Evolutionary conservation across 495 filamentous ascomycete genomes (phyloP), one percentile per base, ranked within the genome.

Genomic region (Neurospora sublineolata): DNA sequence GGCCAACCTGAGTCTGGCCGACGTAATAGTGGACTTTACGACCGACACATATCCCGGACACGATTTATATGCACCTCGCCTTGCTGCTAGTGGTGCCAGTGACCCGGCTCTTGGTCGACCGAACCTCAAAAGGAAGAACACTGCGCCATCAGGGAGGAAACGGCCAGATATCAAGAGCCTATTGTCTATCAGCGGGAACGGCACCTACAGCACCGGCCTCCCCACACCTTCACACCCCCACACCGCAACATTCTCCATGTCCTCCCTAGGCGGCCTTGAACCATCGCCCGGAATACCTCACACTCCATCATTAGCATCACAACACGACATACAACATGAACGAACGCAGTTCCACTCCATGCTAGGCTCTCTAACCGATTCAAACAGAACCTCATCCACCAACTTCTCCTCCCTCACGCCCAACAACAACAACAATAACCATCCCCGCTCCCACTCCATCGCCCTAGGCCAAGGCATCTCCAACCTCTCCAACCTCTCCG

Each of bases 1-100:
- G 3, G 83, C 84, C 0, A 84, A 85, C 70, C 78, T 86, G 7
- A 83, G 79, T 37, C 80, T 91, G 39, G 75, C 85, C 11, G 88
- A 90, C 76, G 82, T 84, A 14, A 78, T 83, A 4, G 81, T 86
- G 14, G 86, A 87, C 46, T 79, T 84, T 27, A 77, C 80, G 1
- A 76, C 83, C 20, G 84, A 88, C 69, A 78, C 80, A 67, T 89
- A 85, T 68, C 76, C 78, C 0, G 81, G 81, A 0, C 80, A 83
- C 46, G 82, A 81, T 39, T 67, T 84, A 2, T 85, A 85, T 69
- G 78, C 82, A 0, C 77, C 81, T 0, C 80, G 81, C 0, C 60
- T 75, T 3, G 80, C 71, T 40, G 68, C 71, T 9, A 30, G 4
- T 60, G 12, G 27, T 6, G 1, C 6, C 2, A 2, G 14, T 11